These are phyloP conservation scores for Aspergillus bombycis DNA, from an alignment of 2,329 filamentous ascomycete genomes.

Conservation along the genomic window DNA sequence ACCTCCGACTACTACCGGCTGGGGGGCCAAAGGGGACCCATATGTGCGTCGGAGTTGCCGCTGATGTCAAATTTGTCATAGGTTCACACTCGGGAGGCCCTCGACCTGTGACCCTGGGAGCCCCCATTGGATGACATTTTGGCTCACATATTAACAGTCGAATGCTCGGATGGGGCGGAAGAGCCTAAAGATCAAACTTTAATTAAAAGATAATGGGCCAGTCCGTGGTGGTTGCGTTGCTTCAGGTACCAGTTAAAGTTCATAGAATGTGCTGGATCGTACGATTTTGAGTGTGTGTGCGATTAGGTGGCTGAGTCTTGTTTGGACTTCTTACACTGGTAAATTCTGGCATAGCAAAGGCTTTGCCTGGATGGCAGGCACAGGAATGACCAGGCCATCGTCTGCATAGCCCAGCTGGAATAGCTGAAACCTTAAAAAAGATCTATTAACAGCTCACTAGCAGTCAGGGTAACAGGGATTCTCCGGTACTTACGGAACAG, in stretches of 20 bases:
- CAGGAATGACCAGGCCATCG: neutral
- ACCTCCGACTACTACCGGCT: neutral
- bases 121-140: neutral
- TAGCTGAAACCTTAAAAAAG: neutral
- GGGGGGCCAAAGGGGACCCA: neutral
- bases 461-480: neutral
- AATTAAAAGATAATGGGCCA: neutral
- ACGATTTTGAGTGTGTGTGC: neutral
- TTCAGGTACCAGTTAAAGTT: conserved; percentile 1
- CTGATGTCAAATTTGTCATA: neutral
- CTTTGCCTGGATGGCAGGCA: neutral
- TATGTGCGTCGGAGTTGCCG: neutral
- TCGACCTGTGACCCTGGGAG: neutral
- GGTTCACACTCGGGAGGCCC: no score
- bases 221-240: neutral
- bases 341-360: neutral
- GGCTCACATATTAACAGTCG: neutral
- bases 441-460: neutral
- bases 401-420: neutral
- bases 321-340: neutral
- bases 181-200: neutral
- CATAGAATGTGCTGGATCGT: neutral
- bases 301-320: neutral
- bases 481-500: neutral
- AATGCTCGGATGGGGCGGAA: neutral